Evolutionary conservation across 805 yeast species (phyloP).

Genomic region (Lipomyces sp.): DNA sequence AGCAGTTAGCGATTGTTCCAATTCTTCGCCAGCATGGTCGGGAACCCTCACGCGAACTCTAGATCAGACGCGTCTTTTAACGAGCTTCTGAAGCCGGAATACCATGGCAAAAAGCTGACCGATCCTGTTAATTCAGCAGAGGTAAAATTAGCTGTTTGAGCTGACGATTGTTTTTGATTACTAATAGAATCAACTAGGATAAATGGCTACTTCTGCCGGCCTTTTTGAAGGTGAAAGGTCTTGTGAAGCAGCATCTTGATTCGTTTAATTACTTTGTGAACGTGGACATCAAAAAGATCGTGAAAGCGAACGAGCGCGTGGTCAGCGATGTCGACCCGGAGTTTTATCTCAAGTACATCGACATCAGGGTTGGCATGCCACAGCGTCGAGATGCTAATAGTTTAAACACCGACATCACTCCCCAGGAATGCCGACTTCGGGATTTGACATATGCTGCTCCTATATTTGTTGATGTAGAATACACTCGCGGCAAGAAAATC

Average conservation of each 20-base stretch:
- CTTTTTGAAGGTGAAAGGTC: slow-evolving; percentile 88
- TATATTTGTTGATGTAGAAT: slow-evolving; percentile 93
- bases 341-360: slow-evolving; percentile 86
- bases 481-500: slow-evolving; percentile 90
- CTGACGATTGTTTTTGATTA: not conserved
- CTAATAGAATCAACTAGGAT: slow-evolving; percentile 44
- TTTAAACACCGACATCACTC: slow-evolving; percentile 43
- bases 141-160: slow-evolving; percentile 12
- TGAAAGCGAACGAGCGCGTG: slow-evolving; percentile 83
- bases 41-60: too few species aligned
- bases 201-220: slow-evolving; percentile 98
- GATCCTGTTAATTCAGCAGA: slow-evolving; percentile 89
- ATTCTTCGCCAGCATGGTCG: too few species aligned
- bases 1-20: too few species aligned
- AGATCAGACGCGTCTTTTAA: slow-evolving; percentile 44
- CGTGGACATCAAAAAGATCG: slow-evolving; percentile 85
- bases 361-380: slow-evolving; percentile 78
- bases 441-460: slow-evolving; percentile 96
- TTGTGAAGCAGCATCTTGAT: slow-evolving; percentile 95
- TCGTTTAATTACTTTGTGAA: slow-evolving; percentile 98
- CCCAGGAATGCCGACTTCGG: slow-evolving; percentile 96
- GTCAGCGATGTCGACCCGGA: slow-evolving; percentile 96
- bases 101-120: slow-evolving; percentile 79
- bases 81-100: slow-evolving; percentile 73
- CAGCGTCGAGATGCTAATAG: slow-evolving; percentile 40